Conservation (phyloP, 2,329 filamentous ascomycete genomes). For the Epichloe gansuensis region DNA sequence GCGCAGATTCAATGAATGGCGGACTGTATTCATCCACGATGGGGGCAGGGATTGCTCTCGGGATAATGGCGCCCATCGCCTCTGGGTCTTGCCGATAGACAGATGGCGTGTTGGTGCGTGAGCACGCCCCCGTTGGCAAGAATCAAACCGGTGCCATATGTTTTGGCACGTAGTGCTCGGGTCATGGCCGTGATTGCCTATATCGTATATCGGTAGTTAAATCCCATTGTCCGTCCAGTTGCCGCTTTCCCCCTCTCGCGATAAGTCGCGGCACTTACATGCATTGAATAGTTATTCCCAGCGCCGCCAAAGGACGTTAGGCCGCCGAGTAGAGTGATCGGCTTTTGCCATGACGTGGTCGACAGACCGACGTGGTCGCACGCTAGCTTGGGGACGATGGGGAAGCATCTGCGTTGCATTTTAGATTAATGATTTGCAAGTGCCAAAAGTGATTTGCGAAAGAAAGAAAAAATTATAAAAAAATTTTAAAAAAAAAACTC, state of each 20-base stretch:
- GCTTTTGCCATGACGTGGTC: constrained; percentile 30
- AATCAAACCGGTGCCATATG: constrained; percentile 39
- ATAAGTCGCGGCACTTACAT: constrained; percentile 28
- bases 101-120: constrained; percentile 53
- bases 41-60: constrained; percentile 7
- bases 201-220: too few relatives aligned
- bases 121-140: constrained; percentile 54
- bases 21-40: constrained; percentile 8
- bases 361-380: constrained; percentile 45
- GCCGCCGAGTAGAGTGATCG: constrained; percentile 50
- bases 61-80: constrained; percentile 8
- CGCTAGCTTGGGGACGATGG: constrained; percentile 56
- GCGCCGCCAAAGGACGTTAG: constrained; percentile 58
- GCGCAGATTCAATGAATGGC: constrained; percentile 8
- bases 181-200: constrained; percentile 40
- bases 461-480: background rate
- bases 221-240: background rate
- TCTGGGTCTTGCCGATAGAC: constrained; percentile 36
- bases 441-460: background rate
- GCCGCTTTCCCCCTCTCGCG: too few relatives aligned
- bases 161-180: constrained; percentile 35
- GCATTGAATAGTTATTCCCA: constrained; percentile 61
- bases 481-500: background rate
- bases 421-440: background rate
- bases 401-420: constrained; percentile 44